Evolutionary conservation across 768 basidiomycete species (phyloP), one percentile per base, ranked within the genome.

Genomic region (Termitomyces heimii): DNA sequence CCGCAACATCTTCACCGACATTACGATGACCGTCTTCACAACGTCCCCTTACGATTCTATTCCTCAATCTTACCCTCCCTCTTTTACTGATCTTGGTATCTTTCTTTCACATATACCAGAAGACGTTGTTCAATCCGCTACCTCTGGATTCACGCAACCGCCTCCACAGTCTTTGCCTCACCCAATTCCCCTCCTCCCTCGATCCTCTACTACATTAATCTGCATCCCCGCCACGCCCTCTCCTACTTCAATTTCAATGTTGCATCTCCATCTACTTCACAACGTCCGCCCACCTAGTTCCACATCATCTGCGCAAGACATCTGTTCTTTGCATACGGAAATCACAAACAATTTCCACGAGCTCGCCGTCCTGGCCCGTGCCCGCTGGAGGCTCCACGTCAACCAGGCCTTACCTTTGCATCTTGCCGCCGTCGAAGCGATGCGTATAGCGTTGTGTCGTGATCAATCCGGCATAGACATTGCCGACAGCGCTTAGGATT

Each of bases 311-410:
- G 58, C 49, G n/a, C 65, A 66, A 35, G 47, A 64, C 65, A 43
- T 70, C 59, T 64, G 70, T 55, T 54, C 64, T 31, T 65, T 80
- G 14, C 72, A 76, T 49, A 64, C 62, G 26, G 89, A 91, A 54
- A 79, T 92, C 63, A 81, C 86, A 18, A 75, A 70, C 44, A 92
- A 83, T 65, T 92, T 79, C 64, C 77, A 88, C 63, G 86, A 88
- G 57, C 78, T 94, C 18, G 75, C 83, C 2, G 77, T 89, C 29
- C 80, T 92, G 10, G 78, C 83, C 3, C 70, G 70, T 26, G 67
- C 68, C 50, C 67, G 80, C 47, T 83, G 78, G 78, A 75, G 74
- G 59, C 71, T 82, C 47, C 75, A 71, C 29, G 76, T 72, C 53
- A 77, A 82, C 63, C 75, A 82, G 10, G 72, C 75, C 39, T 68